Base-by-base conservation (phyloP, 2,329 filamentous ascomycete genomes). In the Alternaria sp. region DNA sequence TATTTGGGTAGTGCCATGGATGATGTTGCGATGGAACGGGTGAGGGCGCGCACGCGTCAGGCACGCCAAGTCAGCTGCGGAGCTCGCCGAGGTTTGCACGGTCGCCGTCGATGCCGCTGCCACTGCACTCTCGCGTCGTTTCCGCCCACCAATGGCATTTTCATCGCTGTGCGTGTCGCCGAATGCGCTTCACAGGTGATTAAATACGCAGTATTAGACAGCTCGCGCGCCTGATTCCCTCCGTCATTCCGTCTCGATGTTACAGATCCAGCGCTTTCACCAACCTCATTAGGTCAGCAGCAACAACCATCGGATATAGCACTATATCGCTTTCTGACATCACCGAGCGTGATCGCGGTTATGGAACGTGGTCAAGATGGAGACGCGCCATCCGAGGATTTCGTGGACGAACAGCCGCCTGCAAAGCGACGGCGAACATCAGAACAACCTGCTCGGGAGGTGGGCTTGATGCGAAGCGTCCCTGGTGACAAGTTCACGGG, bases 381-480 rank as follows among this genome's bases (percentile, higher is more conserved):
- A 47, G 46, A 55, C 23, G 46, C 47, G 30, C 46, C 26, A 15
- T 58, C 60, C 15, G 55, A 49, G 44, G 23, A 11, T 15, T 9
- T 28, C 15, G 6, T 45, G 50, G 50, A 58, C 3, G 50, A 58
- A 41, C 60, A 55, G 25, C 63, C 64, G 21, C 58, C 65, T 20
- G 49, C 55, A 3, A 69, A 74, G 37, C 71, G 67, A 44, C 64
- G 53, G 44, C 67, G 67, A 30, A 68, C 53, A 25, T 69, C 61
- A 25, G 47, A 50, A 49, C 71, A 63, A 14, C 70, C 67, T 49
- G 67, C 71, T 55, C 79, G 80, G 18, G 82, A 85, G 61, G 79
- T 84, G 26, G 84, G 84, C 10, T 73, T 87, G 59, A 87, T 88
- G 85, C 82, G 86, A 61, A 83, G 84, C 65, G 78, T 81, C 26